These are phyloP conservation scores for Pistacia vera DNA, from an alignment of 345 rosid species.

Conservation along the genomic window DNA sequence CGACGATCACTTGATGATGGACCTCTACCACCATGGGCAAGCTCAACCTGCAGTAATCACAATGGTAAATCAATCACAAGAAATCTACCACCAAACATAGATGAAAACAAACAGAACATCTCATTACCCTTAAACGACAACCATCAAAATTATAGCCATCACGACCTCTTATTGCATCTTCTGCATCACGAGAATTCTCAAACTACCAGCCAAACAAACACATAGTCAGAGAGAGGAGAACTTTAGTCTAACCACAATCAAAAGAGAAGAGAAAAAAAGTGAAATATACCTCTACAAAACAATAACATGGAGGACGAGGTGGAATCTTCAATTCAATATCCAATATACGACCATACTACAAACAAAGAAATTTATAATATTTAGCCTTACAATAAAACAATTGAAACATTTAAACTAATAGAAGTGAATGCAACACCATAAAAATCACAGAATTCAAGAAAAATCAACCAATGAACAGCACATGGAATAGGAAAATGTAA, in stretches of 20 bases:
- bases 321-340: slow-evolving; percentile 96
- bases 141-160: slow-evolving; percentile 88
- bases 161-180: slow-evolving; percentile 81
- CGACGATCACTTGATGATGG: slow-evolving; percentile 76
- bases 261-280: not conserved
- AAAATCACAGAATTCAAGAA: not conserved
- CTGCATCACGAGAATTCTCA: slow-evolving; percentile 67
- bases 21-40: slow-evolving; percentile 98
- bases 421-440: not conserved
- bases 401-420: not conserved
- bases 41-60: slow-evolving; percentile 73
- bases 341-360: slow-evolving; percentile 85
- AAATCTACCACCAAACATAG: not conserved
- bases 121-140: slow-evolving; percentile 62
- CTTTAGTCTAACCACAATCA: not conserved
- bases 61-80: slow-evolving; percentile 14
- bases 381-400: not conserved
- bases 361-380: slow-evolving; percentile 7
- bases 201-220: slow-evolving; percentile 42
- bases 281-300: slow-evolving; percentile 85
- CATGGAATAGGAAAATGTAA: not conserved
- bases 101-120: slow-evolving; percentile 4
- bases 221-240: slow-evolving; percentile 9
- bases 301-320: slow-evolving; percentile 93
- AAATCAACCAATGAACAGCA: not conserved